Base-by-base conservation (phyloP, 1,284 basidiomycete species). In the Sporisorium scitamineum region DNA sequence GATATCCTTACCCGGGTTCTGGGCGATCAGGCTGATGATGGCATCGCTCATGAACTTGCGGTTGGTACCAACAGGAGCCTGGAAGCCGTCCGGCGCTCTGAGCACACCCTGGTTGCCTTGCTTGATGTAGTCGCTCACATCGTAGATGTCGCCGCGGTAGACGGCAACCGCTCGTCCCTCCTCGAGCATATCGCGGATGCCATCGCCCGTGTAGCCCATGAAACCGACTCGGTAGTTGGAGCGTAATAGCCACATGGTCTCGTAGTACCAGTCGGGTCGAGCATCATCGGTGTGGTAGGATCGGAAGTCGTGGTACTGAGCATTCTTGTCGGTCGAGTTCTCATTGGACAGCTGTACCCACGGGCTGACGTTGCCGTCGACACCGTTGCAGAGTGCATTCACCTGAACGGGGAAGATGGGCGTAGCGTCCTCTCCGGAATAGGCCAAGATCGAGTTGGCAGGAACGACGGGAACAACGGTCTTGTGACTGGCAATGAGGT, bases 181-280 rank as follows among this genome's bases (percentile, higher is more conserved):
- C 20, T 92, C 92, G 89, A 92, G 89, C 11, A 80, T 57, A 75
- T 89, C 90, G 79, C 87, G 89, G 81, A 99, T 89, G 70, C 92
- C 91, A 80, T 91, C 91, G 24, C 90, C 90, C 0, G 93, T 94
- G 85, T 91, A 93, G 0, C 95, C 97, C 77, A 97, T 86, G 86
- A 96, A 98, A 0, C 96, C 95, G 52, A 91, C 89, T 56, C 95
- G 92, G 80, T 91, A 92, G 65, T 90, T 92, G 88, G 92, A 95
- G 6, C 95, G 92, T 90, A 99, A 77, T 67, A 85, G 85, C 76
- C 86, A 86, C 87, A 87, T 87, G 75, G 88, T 89, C 87, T 99
- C 93, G 78, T 92, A 94, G 87, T 99, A 99, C 97, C 96, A 99
- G 85, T 99, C 96, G 0, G 95, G 94, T 24, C 95, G 91, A 0